Conservation (phyloP, 306 rosid species). For the Vicia faba region DNA sequence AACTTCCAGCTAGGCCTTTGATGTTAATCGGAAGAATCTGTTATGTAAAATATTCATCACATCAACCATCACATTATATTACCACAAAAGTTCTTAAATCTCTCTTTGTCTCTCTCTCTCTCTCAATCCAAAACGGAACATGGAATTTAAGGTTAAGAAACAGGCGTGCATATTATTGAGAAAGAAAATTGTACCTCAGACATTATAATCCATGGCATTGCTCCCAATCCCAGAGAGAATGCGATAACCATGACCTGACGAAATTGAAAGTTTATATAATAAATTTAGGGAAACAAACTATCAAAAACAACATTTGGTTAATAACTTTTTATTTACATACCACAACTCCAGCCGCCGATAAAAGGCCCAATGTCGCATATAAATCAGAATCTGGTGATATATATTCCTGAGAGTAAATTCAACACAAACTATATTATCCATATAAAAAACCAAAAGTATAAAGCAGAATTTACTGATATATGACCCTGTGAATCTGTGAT, state of each 20-base stretch:
- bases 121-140: too few relatives aligned
- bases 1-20: slow-evolving; percentile 92
- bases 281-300: slow-evolving; percentile 24
- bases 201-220: slow-evolving; percentile 99
- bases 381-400: slow-evolving; percentile 50
- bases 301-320: slow-evolving; percentile 12
- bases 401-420: slow-evolving; percentile 52
- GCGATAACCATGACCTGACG: slow-evolving; percentile 78
- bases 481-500: background rate
- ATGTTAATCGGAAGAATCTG: slow-evolving; percentile 93
- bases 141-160: too few relatives aligned
- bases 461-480: slow-evolving; percentile 4
- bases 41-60: slow-evolving; percentile 30
- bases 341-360: slow-evolving; percentile 82
- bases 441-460: slow-evolving; percentile 18
- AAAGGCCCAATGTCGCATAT: slow-evolving; percentile 52
- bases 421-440: slow-evolving; percentile 17
- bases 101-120: too few relatives aligned
- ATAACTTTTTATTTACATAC: slow-evolving; percentile 52
- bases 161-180: background rate
- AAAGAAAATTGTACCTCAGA: slow-evolving; percentile 75
- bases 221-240: slow-evolving; percentile 92
- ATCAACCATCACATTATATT: slow-evolving; percentile 8
- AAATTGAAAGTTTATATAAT: slow-evolving; percentile 32
- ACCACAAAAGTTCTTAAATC: background rate